Conservation (phyloP, 371 early-diverging fungal species). For the Mortierella polycephala region DNA sequence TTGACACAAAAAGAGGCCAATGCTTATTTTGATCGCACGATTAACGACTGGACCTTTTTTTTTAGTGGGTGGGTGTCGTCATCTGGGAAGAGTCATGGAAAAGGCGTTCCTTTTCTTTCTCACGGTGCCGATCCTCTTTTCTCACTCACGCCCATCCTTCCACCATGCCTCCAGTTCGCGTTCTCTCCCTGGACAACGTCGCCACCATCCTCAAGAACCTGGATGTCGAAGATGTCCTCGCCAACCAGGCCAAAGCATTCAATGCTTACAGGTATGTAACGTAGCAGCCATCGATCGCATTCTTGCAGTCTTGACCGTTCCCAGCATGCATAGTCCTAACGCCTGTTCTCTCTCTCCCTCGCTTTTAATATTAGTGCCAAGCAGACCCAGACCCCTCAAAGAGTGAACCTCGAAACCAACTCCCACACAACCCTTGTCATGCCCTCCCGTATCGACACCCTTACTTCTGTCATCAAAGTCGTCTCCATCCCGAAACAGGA, state of each 20-base stretch:
- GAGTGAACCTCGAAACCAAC: conserved; percentile 58
- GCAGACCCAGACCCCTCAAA: conserved; percentile 64
- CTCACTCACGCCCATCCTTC: background rate
- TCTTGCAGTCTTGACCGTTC: background rate
- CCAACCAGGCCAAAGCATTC: conserved; percentile 42
- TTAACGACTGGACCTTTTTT: no score
- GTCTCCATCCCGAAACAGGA: conserved; percentile 65
- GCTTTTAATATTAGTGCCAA: conserved; percentile 9
- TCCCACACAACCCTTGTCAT: conserved; percentile 64
- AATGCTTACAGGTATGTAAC: conserved; percentile 36
- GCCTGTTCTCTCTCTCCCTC: background rate
- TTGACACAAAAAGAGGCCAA: no score
- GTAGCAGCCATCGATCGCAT: background rate
- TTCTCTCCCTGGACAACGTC: conserved; percentile 44
- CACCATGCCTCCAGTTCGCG: conserved; percentile 45
- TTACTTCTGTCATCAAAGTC: conserved; percentile 65
- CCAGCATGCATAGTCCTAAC: background rate
- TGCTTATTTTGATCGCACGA: no score
- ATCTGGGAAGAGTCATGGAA: no score
- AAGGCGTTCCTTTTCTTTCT: conserved; percentile 3
- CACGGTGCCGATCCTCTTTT: background rate
- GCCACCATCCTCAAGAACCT: conserved; percentile 31
- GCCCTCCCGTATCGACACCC: conserved; percentile 65
- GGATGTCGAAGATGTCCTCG: conserved; percentile 34
- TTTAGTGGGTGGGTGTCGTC: no score